Base-by-base conservation (phyloP, 352 stramenopile species). In the Phytophthora fragariaefolia region DNA sequence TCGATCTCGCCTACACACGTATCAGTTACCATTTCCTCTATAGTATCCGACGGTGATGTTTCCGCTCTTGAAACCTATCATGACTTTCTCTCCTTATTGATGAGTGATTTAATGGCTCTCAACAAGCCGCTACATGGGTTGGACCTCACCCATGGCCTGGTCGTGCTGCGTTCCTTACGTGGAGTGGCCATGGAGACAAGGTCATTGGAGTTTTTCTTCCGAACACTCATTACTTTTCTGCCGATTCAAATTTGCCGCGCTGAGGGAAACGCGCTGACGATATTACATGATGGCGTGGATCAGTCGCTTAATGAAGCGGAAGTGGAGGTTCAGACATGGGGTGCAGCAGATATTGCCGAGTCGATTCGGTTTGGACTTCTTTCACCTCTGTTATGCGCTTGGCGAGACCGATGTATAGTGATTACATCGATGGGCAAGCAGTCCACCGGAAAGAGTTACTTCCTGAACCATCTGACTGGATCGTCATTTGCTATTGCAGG, bases 391-490 rank as follows among this genome's bases (percentile, higher is more conserved):
- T 36, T 89, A 2, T 52, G 47, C 17, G 70, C 77, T 5, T 89
- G 80, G 80, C 65, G 51, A 56, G 58, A 66, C 28, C 59, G 61
- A 18, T 89, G 80, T 45, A 55, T 86, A 6, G 80, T 86, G 24
- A 67, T 89, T 34, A 85, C 80, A 18, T 89, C 75, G 1, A 89
- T 89, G 80, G 80, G 80, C 5, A 89, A 91, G 27, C 85, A 93
- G 43, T 93, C 85, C 2, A 93, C 85, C 2, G 85, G 85, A 3
- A 92, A 93, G 38, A 91, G 82, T 47, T 94, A 92, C 47, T 92
- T 90, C 23, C 50, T 94, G 2, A 93, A 93, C 23, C 85, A 92
- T 47, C 53, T 93, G 58, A 91, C 80, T 0, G 82, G 85, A 15
- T 89, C 77, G 2, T 93, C 84, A 22, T 93, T 91, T 71, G 82